Conservation (phyloP, 2,329 filamentous ascomycete genomes). For the Scedosporium aurantiacum region DNA sequence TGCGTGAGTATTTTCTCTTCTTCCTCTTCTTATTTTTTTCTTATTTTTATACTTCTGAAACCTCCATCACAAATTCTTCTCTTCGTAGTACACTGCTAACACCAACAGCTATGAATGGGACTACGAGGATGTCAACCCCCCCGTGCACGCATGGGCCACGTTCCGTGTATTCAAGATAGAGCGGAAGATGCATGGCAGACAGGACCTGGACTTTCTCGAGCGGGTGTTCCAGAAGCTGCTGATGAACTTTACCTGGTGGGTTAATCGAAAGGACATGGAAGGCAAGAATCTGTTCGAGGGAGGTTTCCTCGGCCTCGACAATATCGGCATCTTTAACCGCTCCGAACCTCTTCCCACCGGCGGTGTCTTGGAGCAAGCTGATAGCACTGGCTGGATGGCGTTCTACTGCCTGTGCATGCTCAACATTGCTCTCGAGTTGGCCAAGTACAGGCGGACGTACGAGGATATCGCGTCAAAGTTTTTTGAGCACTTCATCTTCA, state of each 20-base stretch:
- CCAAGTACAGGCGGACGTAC: slow-evolving; percentile 89
- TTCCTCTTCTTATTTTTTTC: not conserved
- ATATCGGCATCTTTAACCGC: slow-evolving; percentile 94
- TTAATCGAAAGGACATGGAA: slow-evolving; percentile 87
- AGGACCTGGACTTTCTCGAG: slow-evolving; percentile 92
- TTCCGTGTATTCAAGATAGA: slow-evolving; percentile 98
- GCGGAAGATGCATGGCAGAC: slow-evolving; percentile 88
- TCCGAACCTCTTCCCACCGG: slow-evolving; percentile 91
- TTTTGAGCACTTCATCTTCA: slow-evolving; percentile 97
- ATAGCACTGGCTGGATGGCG: slow-evolving; percentile 98
- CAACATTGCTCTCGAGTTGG: slow-evolving; percentile 89
- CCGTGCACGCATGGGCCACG: slow-evolving; percentile 90
- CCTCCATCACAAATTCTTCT: not conserved
- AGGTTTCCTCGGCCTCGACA: slow-evolving; percentile 89
- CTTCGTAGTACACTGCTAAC: slow-evolving; percentile 14
- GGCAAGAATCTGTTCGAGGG: slow-evolving; percentile 98
- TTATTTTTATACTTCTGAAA: not conserved
- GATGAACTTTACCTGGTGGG: slow-evolving; percentile 98
- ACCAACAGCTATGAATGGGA: slow-evolving; percentile 71
- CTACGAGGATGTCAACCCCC: slow-evolving; percentile 92
- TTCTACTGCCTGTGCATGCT: slow-evolving; percentile 96
- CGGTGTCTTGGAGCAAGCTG: slow-evolving; percentile 86
- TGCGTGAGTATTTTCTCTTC: slow-evolving; percentile 44
- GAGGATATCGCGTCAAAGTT: slow-evolving; percentile 97
- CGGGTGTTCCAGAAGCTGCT: slow-evolving; percentile 92